phyloP scores from a whole-genome alignment of 371 early-diverging fungal species.

The Circinella minor region DNA sequence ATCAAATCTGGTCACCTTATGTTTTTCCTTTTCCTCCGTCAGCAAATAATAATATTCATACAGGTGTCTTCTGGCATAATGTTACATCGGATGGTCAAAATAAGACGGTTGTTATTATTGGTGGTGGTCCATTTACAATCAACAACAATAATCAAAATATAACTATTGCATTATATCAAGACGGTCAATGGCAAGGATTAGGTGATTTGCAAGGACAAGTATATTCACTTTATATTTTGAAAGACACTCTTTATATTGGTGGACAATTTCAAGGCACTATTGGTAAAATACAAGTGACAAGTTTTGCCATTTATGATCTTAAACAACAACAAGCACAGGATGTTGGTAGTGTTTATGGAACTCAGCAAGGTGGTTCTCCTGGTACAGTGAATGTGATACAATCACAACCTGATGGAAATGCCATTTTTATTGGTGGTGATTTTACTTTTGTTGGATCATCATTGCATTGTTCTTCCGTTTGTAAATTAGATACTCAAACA shows the following conservation, averaged over 20 bases:
- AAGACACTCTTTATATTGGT: slow-evolving; percentile 34
- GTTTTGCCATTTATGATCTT: slow-evolving; percentile 42
- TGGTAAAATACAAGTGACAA: slow-evolving; percentile 15
- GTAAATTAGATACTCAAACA: slow-evolving; percentile 31
- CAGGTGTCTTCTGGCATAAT: slow-evolving; percentile 44
- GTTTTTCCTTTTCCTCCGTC: slow-evolving; percentile 17
- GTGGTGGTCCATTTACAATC: slow-evolving; percentile 36
- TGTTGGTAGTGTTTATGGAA: slow-evolving; percentile 28
- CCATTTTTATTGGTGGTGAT: slow-evolving; percentile 55
- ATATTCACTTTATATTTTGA: slow-evolving; percentile 21
- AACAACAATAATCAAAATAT: slow-evolving; percentile 12
- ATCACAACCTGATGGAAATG: slow-evolving; percentile 38
- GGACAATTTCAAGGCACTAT: slow-evolving; percentile 35
- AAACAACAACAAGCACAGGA: slow-evolving; percentile 14
- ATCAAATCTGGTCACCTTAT: slow-evolving; percentile 18
- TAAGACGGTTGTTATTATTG: slow-evolving; percentile 28
- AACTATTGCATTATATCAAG: slow-evolving; percentile 32
- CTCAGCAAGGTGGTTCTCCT: slow-evolving; percentile 19
- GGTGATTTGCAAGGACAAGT: slow-evolving; percentile 37
- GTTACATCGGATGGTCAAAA: slow-evolving; percentile 19
- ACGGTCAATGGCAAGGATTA: slow-evolving; percentile 34
- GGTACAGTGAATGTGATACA: slow-evolving; percentile 45
- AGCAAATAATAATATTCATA: slow-evolving; percentile 19
- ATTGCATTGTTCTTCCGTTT: slow-evolving; percentile 42
- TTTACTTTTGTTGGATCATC: slow-evolving; percentile 49